phyloP scores from a whole-genome alignment of 2,329 filamentous ascomycete genomes.

The Metarhizium guizhouense region DNA sequence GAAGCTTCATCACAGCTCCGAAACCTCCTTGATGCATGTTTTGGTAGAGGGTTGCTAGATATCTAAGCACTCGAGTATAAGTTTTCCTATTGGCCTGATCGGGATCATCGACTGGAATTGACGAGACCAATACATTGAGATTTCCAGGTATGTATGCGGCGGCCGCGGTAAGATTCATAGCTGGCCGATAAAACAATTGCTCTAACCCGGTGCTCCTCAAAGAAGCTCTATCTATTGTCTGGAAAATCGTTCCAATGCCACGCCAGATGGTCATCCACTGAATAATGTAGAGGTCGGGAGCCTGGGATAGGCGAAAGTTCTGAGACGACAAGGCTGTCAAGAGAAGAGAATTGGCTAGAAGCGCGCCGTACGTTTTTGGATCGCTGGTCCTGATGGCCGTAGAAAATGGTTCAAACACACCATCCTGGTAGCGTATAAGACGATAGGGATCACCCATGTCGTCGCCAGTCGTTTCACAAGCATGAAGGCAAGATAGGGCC shows the following conservation, averaged over 20 bases:
- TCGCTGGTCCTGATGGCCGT: constrained; percentile 38
- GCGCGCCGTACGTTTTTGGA: constrained; percentile 37
- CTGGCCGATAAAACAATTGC: constrained; percentile 39
- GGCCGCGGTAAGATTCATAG: constrained; percentile 28
- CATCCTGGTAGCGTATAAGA: constrained; percentile 35
- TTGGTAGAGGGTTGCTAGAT: constrained; percentile 42
- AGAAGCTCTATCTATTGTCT: constrained; percentile 18
- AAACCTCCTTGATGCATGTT: constrained; percentile 35
- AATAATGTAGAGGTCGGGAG: constrained; percentile 38
- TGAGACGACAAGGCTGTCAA: constrained; percentile 42
- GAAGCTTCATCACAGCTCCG: constrained; percentile 34
- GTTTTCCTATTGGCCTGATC: constrained; percentile 29
- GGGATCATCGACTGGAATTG: constrained; percentile 31
- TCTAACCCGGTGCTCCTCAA: constrained; percentile 33
- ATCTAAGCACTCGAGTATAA: constrained; percentile 39
- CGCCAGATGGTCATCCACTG: constrained; percentile 50
- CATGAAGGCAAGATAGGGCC: constrained; percentile 39
- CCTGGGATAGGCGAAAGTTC: constrained; percentile 38
- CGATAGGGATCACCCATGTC: constrained; percentile 22
- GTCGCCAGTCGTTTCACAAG: constrained; percentile 2
- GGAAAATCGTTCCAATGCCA: constrained; percentile 40
- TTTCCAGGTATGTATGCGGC: too few relatives aligned
- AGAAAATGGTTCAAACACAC: constrained; percentile 41
- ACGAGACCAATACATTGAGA: constrained; percentile 32
- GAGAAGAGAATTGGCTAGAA: constrained; percentile 42